A percentile compares a stretch with the other conserved stretches of the same genome.
These are phyloP conservation scores for Begonia fuchsioides DNA, from an alignment of 306 rosid species.

Conservation along the genomic window DNA sequence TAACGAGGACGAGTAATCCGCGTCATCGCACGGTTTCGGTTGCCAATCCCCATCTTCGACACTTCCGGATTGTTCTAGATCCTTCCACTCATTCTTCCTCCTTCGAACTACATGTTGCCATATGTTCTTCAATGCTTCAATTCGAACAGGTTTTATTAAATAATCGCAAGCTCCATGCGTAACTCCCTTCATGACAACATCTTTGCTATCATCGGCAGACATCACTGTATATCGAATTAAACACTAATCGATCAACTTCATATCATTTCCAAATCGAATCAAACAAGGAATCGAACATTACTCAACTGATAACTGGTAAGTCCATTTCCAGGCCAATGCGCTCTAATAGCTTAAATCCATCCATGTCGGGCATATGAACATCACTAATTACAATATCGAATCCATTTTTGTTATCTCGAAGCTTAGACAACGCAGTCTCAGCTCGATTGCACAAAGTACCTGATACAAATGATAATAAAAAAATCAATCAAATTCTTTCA, in stretches of 20 bases:
- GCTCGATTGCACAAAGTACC: conserved; percentile 87
- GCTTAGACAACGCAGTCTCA: conserved; percentile 50
- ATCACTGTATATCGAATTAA: conserved; percentile 46
- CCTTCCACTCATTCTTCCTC: conserved; percentile 80
- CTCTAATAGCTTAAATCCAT: conserved; percentile 90
- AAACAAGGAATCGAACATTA: not conserved
- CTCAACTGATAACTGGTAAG: conserved; percentile 89
- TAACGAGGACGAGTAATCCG: conserved; percentile 86
- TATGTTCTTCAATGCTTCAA: conserved; percentile 86
- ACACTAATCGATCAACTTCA: conserved; percentile 1
- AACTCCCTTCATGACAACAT: conserved; percentile 95
- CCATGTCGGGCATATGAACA: conserved; percentile 99
- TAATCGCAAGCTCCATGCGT: conserved; percentile 98
- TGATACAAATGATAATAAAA: conserved; percentile 13
- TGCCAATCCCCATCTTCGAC: conserved; percentile 89
- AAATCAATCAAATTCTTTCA: not conserved
- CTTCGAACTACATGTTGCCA: conserved; percentile 97
- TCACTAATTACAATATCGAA: conserved; percentile 88
- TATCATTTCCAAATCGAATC: not conserved
- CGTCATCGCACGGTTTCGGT: conserved; percentile 58
- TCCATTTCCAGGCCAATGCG: conserved; percentile 93
- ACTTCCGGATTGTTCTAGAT: conserved; percentile 83
- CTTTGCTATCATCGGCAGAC: conserved; percentile 89
- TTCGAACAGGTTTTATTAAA: conserved; percentile 86
- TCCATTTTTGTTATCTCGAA: conserved; percentile 72